Evolutionary conservation across 1,284 basidiomycete genomes (phyloP).

Genomic region (Rhodotorula sp.): DNA sequence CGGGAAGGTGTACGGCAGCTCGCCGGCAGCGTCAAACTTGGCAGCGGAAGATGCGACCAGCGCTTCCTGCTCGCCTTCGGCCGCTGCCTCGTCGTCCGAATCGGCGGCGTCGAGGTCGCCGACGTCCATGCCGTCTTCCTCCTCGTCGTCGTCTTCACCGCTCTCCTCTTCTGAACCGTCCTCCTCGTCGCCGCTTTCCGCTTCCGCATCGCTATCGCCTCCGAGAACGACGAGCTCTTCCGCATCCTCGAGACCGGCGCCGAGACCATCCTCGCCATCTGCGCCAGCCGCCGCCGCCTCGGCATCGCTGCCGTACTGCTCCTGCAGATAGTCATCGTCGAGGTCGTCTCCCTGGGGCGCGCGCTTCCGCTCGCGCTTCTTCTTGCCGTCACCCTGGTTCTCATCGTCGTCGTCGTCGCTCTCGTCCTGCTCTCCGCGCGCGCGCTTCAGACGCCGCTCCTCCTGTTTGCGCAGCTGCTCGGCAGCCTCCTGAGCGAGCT

Average conservation of each 20-base stretch:
- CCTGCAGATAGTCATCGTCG: slow-evolving; percentile 77
- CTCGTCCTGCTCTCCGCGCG: slow-evolving; percentile 69
- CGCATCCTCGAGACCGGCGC: slow-evolving; percentile 17
- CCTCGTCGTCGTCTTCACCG: slow-evolving; percentile 32
- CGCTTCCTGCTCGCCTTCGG: slow-evolving; percentile 47
- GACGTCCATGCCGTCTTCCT: slow-evolving; percentile 47
- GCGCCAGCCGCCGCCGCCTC: slow-evolving; percentile 35
- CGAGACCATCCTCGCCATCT: slow-evolving; percentile 11
- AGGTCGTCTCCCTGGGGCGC: slow-evolving; percentile 71
- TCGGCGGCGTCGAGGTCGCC: slow-evolving; percentile 50
- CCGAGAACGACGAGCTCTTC: not conserved
- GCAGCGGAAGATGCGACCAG: slow-evolving; percentile 14
- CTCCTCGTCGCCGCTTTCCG: slow-evolving; percentile 43
- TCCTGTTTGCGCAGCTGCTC: slow-evolving; percentile 84
- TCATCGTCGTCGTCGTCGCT: slow-evolving; percentile 54
- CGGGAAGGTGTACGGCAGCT: slow-evolving; percentile 58
- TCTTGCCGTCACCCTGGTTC: slow-evolving; percentile 50
- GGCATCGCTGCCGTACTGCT: slow-evolving; percentile 43
- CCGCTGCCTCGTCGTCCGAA: slow-evolving; percentile 39
- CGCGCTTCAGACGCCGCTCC: slow-evolving; percentile 71
- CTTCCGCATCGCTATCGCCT: slow-evolving; percentile 43
- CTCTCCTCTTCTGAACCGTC: slow-evolving; percentile 47
- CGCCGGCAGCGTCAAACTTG: slow-evolving; percentile 26
- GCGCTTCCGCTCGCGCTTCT: slow-evolving; percentile 55
- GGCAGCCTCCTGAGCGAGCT: slow-evolving; percentile 84